These are phyloP conservation scores for Cyclostephanos invisitatus DNA, from an alignment of 108 stramenopile species.

Conservation along the genomic window DNA sequence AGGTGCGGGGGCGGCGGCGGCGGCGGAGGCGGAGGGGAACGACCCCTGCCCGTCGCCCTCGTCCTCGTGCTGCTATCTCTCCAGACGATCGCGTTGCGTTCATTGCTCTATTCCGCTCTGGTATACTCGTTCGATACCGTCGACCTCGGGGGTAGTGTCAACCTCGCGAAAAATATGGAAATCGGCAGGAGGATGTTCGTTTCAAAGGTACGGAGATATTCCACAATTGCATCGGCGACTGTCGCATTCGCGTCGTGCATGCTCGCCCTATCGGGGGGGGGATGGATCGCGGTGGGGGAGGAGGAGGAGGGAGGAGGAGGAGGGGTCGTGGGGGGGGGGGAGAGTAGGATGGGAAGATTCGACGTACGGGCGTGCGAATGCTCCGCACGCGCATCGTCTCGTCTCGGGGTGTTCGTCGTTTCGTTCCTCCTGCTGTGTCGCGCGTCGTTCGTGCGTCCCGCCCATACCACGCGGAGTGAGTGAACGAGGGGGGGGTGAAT, in stretches of 20 bases:
- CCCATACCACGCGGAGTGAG: no score
- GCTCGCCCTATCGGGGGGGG: no score
- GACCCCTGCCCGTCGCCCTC: background rate
- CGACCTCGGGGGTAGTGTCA: background rate
- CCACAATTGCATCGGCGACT: background rate
- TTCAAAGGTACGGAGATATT: background rate
- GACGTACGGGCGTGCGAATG: background rate
- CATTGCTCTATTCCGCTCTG: background rate
- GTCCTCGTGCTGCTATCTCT: background rate
- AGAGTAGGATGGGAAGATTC: no score
- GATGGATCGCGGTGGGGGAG: background rate
- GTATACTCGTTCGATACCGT: constrained; percentile 3
- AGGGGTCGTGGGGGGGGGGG: background rate
- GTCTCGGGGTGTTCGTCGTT: background rate
- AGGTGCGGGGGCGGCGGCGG: background rate
- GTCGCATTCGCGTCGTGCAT: background rate
- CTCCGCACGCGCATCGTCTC: background rate
- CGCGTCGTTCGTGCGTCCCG: background rate
- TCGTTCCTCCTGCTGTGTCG: background rate
- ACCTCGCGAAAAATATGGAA: constrained; percentile 3
- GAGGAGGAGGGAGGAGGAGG: background rate
- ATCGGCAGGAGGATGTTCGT: background rate
- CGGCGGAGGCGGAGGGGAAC: background rate
- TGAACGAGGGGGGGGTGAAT: no score
- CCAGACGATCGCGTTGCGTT: background rate